Conservation (phyloP, 768 basidiomycete species). For the Termitomyces sp. region DNA sequence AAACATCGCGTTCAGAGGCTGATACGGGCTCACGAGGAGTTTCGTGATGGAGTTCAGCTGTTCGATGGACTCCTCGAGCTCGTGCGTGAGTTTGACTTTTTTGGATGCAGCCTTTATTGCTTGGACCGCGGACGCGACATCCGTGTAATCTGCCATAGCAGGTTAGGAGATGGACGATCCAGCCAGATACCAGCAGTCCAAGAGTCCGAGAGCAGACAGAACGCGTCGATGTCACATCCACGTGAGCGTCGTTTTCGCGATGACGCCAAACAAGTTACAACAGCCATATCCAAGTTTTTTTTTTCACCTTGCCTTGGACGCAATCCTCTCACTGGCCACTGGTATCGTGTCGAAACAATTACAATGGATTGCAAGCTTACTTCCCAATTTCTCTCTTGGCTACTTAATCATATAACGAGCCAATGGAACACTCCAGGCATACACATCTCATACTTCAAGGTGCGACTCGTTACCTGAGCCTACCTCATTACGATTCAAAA, state of each 20-base stretch:
- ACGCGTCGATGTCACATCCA: background rate
- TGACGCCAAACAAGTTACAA: too few species aligned
- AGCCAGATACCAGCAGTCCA: background rate
- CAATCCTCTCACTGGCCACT: too few species aligned
- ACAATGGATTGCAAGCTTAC: too few species aligned
- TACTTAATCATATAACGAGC: too few species aligned
- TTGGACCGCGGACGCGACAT: constrained; percentile 26
- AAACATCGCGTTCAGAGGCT: background rate
- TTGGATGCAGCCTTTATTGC: constrained; percentile 26
- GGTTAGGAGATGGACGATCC: background rate
- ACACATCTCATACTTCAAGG: too few species aligned
- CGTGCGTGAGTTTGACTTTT: constrained; percentile 24
- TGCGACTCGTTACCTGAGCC: too few species aligned
- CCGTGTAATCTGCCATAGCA: constrained; percentile 13
- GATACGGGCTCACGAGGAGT: constrained; percentile 35
- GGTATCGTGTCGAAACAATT: too few species aligned
- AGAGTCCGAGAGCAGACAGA: background rate
- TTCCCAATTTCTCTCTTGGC: too few species aligned
- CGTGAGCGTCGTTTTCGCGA: background rate
- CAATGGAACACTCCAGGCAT: too few species aligned
- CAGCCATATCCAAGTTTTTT: too few species aligned
- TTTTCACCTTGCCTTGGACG: too few species aligned
- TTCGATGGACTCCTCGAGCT: constrained; percentile 30
- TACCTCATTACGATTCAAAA: too few species aligned
- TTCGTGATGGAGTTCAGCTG: constrained; percentile 39